These are phyloP conservation scores for Spongiforma sp. DNA, from an alignment of 1,284 basidiomycete species.

Conservation along the genomic window DNA sequence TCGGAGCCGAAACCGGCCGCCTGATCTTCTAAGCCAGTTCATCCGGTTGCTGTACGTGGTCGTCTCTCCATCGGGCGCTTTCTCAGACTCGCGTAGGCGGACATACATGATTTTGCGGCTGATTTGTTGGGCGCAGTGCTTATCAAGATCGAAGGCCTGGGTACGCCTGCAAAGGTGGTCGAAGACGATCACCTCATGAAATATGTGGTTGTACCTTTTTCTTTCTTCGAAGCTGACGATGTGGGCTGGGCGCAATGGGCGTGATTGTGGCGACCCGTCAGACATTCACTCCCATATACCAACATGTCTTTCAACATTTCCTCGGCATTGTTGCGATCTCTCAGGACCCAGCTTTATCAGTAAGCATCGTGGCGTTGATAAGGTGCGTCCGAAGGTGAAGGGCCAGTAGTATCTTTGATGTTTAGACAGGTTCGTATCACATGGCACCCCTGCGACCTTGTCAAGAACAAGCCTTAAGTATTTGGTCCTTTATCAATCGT, in stretches of 20 bases:
- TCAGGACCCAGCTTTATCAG: constrained; percentile 95
- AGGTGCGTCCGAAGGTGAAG: constrained; percentile 51
- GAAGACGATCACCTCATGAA: constrained; percentile 99
- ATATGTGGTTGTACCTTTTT: constrained; percentile 58
- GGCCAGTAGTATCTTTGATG: neutral
- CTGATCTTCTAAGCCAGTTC: constrained; percentile 94
- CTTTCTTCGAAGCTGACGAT: constrained; percentile 12
- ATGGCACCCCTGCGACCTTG: constrained; percentile 70
- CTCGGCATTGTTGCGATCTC: constrained; percentile 89
- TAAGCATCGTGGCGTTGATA: constrained; percentile 91
- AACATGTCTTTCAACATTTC: constrained; percentile 75
- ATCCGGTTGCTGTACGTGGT: constrained; percentile 85
- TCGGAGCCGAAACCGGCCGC: constrained; percentile 70
- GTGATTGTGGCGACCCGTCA: constrained; percentile 91
- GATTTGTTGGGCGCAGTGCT: constrained; percentile 80
- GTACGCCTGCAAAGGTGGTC: constrained; percentile 91
- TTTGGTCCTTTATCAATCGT: constrained; percentile 93
- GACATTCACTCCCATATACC: constrained; percentile 72
- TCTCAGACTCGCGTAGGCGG: constrained; percentile 81
- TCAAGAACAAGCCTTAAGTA: constrained; percentile 72
- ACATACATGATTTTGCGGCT: constrained; percentile 85
- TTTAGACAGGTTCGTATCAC: constrained; percentile 73
- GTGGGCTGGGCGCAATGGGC: constrained; percentile 83
- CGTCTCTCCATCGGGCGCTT: neutral
- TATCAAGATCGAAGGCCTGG: constrained; percentile 81